phyloP scores from a whole-genome alignment of 169 alveolate genomes.

The Cryptosporidium felis region DNA sequence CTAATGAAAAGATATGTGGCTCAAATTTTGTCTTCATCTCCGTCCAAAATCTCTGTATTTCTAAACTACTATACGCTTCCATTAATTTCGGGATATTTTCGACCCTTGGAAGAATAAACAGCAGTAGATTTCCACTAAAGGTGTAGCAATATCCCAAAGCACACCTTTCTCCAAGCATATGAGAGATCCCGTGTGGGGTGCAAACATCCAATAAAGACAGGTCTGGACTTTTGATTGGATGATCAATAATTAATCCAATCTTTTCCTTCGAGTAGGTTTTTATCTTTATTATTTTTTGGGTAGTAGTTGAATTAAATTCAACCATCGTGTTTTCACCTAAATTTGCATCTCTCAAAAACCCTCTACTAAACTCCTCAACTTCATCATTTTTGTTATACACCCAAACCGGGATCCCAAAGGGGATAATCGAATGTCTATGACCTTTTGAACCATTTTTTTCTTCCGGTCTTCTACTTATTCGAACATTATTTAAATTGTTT shows the following conservation, averaged over 20 bases:
- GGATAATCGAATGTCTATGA: conserved; percentile 30
- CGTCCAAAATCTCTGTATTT: conserved; percentile 63
- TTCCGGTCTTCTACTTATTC: background rate
- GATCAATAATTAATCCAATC: conserved; percentile 27
- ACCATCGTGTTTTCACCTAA: conserved; percentile 68
- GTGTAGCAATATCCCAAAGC: conserved; percentile 46
- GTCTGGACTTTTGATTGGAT: conserved; percentile 63
- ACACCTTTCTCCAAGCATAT: conserved; percentile 65
- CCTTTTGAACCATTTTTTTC: background rate
- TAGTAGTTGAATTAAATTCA: conserved; percentile 18
- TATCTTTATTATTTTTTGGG: conserved; percentile 22
- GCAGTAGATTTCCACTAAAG: conserved; percentile 57
- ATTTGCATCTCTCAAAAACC: conserved; percentile 59
- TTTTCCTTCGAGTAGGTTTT: conserved; percentile 55
- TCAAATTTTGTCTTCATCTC: conserved; percentile 66
- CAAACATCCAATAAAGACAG: conserved; percentile 28
- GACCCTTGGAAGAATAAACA: conserved; percentile 42
- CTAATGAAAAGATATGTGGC: conserved; percentile 57
- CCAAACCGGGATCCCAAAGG: conserved; percentile 65
- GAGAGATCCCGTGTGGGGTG: conserved; percentile 65
- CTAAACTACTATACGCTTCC: conserved; percentile 46
- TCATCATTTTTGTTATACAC: conserved; percentile 1
- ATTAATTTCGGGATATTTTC: conserved; percentile 44
- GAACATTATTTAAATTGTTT: conserved; percentile 1
- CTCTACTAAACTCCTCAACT: background rate